phyloP scores from a whole-genome alignment of 1,284 basidiomycete genomes.

The Malassezia vespertilionis region DNA sequence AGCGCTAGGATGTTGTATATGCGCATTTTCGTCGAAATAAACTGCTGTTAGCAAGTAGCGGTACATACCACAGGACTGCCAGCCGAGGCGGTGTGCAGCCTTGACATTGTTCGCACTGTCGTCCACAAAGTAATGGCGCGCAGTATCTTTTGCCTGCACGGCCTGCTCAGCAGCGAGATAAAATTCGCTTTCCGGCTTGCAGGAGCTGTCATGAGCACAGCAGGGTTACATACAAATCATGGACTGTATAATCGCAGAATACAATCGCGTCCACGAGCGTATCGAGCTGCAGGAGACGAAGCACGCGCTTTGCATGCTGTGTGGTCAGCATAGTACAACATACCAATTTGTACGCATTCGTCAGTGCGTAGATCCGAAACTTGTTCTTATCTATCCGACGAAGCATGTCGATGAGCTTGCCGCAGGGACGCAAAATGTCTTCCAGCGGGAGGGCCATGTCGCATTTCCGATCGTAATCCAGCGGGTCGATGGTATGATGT shows the following conservation, averaged over 20 bases:
- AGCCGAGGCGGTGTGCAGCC: conserved; percentile 37
- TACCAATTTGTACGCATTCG: conserved; percentile 40
- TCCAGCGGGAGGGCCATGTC: conserved; percentile 74
- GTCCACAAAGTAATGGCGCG: conserved; percentile 40
- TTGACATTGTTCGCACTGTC: conserved; percentile 38
- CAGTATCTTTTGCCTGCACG: conserved; percentile 18
- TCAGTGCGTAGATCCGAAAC: conserved; percentile 52
- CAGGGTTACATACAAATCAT: conserved; percentile 52
- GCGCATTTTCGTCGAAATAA: conserved; percentile 30
- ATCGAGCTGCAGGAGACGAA: conserved; percentile 61
- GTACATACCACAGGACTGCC: conserved; percentile 26
- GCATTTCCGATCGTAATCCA: conserved; percentile 75
- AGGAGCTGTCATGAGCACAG: conserved; percentile 48
- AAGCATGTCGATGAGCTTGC: conserved; percentile 58
- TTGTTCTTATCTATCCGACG: conserved; percentile 67
- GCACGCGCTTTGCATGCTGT: conserved; percentile 69
- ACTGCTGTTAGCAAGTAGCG: conserved; percentile 7
- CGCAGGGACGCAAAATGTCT: conserved; percentile 62
- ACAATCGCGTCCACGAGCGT: conserved; percentile 69
- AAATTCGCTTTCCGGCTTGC: conserved; percentile 61
- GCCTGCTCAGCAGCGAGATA: conserved; percentile 29
- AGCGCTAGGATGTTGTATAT: conserved; percentile 2
- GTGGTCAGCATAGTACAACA: conserved; percentile 8
- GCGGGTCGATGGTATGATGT: conserved; percentile 69
- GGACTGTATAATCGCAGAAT: conserved; percentile 64